phyloP scores from a whole-genome alignment of 2,329 filamentous ascomycete species.

The Pseudogymnoascus sp. region DNA sequence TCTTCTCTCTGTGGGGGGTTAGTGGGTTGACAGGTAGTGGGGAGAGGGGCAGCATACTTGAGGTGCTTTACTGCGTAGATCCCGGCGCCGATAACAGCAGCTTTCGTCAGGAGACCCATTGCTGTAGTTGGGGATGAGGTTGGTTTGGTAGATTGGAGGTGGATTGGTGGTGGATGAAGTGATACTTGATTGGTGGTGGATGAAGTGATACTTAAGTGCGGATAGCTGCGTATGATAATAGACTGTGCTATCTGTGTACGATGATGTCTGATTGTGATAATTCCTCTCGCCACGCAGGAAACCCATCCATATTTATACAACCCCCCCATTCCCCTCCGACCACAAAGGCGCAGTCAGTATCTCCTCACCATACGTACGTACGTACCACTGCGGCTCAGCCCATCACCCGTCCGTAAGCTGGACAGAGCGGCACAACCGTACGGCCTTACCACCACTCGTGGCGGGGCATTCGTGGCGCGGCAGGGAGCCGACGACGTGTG shows the following conservation, averaged over 20 bases:
- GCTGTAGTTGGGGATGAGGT: not conserved
- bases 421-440: not conserved
- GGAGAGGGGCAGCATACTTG: not conserved
- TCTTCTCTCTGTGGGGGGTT: not conserved
- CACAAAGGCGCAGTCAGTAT: not conserved
- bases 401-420: not conserved
- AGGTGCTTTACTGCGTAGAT: conserved; percentile 2
- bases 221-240: not conserved
- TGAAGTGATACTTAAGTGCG: not conserved
- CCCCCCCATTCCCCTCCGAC: not conserved
- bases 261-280: not conserved
- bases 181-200: not conserved
- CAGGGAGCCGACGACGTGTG: not conserved
- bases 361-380: not conserved
- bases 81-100: not conserved
- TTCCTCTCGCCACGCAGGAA: not conserved
- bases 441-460: not conserved
- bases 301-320: not conserved
- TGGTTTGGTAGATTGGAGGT: not conserved
- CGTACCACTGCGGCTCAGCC: not conserved
- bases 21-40: not conserved
- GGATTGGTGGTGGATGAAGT: not conserved
- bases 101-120: not conserved
- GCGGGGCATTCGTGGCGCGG: not conserved
- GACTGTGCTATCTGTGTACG: not conserved